These are phyloP conservation scores for Austroboletus niveus DNA, from an alignment of 1,284 basidiomycete species.

Conservation along the genomic window DNA sequence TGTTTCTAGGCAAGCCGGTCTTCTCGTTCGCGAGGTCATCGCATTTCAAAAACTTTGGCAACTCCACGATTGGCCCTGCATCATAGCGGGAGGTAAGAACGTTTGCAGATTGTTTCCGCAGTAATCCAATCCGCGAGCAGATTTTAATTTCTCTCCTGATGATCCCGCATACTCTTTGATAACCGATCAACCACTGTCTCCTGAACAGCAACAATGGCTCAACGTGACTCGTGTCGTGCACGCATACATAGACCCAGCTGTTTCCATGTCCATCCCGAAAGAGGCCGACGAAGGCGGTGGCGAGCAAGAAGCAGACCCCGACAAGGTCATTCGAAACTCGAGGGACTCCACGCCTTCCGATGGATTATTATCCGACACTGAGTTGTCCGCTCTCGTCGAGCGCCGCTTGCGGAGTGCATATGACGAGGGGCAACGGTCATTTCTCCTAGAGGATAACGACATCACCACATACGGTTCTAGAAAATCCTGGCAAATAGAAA, in stretches of 20 bases:
- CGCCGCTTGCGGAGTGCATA: constrained; percentile 55
- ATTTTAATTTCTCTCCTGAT: constrained; percentile 90
- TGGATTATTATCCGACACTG: constrained; percentile 65
- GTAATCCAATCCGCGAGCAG: constrained; percentile 40
- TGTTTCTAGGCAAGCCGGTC: constrained; percentile 57
- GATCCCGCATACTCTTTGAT: constrained; percentile 88
- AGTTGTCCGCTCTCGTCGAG: constrained; percentile 57
- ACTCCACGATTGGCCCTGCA: constrained; percentile 65
- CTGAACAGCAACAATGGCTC: constrained; percentile 54
- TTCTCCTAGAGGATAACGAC: constrained; percentile 14
- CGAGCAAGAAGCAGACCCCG: constrained; percentile 55
- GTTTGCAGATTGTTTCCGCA: not conserved
- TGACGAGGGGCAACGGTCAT: constrained; percentile 48
- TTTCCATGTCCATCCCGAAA: constrained; percentile 34
- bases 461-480: constrained; percentile 51
- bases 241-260: constrained; percentile 66
- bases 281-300: constrained; percentile 45
- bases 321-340: constrained; percentile 76
- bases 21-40: constrained; percentile 66
- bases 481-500: constrained; percentile 37
- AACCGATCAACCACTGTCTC: constrained; percentile 55
- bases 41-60: constrained; percentile 53
- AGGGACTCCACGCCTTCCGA: constrained; percentile 61
- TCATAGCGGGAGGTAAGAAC: constrained; percentile 77
- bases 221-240: constrained; percentile 79